A percentile compares a stretch with the other conserved stretches of the same genome.
Conservation (phyloP, 2,329 filamentous ascomycete species). For the Botrytis tulipae region DNA sequence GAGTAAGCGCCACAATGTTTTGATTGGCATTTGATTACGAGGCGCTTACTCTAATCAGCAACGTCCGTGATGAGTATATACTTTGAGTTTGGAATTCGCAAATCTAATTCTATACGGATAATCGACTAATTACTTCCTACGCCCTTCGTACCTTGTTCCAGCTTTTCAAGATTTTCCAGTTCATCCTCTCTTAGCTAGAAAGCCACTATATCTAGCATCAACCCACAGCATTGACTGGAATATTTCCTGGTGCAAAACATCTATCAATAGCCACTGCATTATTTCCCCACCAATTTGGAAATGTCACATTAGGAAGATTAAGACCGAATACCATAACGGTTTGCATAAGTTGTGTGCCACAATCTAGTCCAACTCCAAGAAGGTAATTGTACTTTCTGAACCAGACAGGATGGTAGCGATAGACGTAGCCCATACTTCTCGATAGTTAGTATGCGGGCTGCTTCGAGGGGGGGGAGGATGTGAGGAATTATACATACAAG, state of each 20-base stretch:
- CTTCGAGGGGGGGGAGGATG: not conserved
- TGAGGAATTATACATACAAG: slow-evolving; percentile 26
- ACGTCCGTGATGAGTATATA: not conserved
- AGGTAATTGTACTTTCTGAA: slow-evolving; percentile 80
- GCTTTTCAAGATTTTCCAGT: not conserved
- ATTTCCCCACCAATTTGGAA: slow-evolving; percentile 40
- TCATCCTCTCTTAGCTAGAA: not conserved
- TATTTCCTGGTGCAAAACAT: slow-evolving; percentile 32
- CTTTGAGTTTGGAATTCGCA: not conserved
- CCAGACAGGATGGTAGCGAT: slow-evolving; percentile 49
- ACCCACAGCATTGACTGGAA: not conserved
- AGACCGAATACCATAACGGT: slow-evolving; percentile 65
- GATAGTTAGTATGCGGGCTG: not conserved
- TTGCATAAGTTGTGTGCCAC: slow-evolving; percentile 64
- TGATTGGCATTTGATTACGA: not conserved
- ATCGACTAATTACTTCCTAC: not conserved
- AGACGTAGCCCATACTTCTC: slow-evolving; percentile 16
- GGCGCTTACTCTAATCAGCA: not conserved
- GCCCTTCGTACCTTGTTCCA: not conserved
- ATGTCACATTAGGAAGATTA: slow-evolving; percentile 32
- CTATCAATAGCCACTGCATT: slow-evolving; percentile 30
- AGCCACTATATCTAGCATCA: not conserved
- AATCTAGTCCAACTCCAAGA: slow-evolving; percentile 70
- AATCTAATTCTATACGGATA: not conserved
- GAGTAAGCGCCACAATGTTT: not conserved